phyloP scores from a whole-genome alignment of 768 basidiomycete genomes.

The Leucocoprinus leucothites region DNA sequence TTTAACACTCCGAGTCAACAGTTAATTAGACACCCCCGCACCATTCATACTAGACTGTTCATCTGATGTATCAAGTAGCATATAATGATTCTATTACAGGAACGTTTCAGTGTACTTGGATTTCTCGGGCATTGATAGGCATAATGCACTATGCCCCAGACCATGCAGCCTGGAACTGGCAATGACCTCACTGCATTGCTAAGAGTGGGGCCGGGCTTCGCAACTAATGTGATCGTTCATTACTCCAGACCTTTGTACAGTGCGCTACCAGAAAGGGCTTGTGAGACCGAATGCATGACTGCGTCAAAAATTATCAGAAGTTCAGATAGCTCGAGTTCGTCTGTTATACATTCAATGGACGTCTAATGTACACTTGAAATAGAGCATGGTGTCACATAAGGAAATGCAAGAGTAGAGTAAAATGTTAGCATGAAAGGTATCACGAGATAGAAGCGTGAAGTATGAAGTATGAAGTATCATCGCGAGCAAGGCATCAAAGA shows the following conservation, averaged over 20 bases:
- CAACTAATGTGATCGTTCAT: too few relatives aligned
- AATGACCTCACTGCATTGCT: too few relatives aligned
- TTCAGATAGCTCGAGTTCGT: too few relatives aligned
- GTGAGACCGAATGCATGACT: too few relatives aligned
- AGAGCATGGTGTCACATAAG: not conserved
- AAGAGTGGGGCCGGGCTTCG: too few relatives aligned
- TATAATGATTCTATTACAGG: not conserved
- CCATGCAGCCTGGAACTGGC: not conserved
- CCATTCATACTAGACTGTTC: not conserved
- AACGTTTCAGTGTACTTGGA: too few relatives aligned
- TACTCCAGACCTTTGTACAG: too few relatives aligned
- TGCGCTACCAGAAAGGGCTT: too few relatives aligned
- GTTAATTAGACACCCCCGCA: not conserved
- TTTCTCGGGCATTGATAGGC: not conserved
- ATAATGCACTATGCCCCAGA: not conserved
- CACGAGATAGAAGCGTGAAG: too few relatives aligned
- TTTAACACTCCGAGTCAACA: not conserved
- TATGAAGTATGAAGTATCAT: not conserved
- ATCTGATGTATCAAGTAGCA: constrained; percentile 1
- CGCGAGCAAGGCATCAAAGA: not conserved
- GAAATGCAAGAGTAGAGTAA: too few relatives aligned
- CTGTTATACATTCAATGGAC: too few relatives aligned
- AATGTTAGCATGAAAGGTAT: not conserved
- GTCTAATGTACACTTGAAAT: not conserved
- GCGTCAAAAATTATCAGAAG: too few relatives aligned